Evolutionary conservation across 768 basidiomycete genomes (phyloP).

Genomic region (Clavaria fumosa): DNA sequence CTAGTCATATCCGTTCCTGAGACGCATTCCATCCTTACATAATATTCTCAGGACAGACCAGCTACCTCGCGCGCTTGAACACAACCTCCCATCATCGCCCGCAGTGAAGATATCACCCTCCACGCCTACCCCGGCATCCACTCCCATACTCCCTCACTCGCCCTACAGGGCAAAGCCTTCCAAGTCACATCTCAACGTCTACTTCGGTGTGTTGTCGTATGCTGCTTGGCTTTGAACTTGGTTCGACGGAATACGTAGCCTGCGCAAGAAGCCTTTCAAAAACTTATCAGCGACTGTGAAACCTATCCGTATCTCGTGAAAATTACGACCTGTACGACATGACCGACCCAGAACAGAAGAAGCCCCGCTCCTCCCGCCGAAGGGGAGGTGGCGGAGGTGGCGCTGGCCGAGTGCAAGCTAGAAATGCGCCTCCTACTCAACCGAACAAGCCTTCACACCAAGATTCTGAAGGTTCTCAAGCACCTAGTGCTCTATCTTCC

Average conservation of each 20-base stretch:
- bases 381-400: slow-evolving; percentile 27
- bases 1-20: slow-evolving; percentile 5
- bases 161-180: slow-evolving; percentile 82
- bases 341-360: slow-evolving; percentile 57
- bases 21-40: too few relatives aligned
- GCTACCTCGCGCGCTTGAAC: too few relatives aligned
- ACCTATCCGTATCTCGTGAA: slow-evolving; percentile 27
- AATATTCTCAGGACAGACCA: too few relatives aligned
- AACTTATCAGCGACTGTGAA: slow-evolving; percentile 34
- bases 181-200: slow-evolving; percentile 30
- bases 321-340: slow-evolving; percentile 43
- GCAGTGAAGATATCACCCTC: slow-evolving; percentile 6
- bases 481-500: slow-evolving; percentile 71
- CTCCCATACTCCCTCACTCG: slow-evolving; percentile 49
- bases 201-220: slow-evolving; percentile 28
- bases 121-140: slow-evolving; percentile 23
- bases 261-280: slow-evolving; percentile 16
- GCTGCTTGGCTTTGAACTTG: too few relatives aligned
- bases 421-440: too few relatives aligned
- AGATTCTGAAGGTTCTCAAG: too few relatives aligned
- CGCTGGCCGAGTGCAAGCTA: too few relatives aligned
- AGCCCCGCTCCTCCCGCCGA: slow-evolving; percentile 32
- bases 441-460: slow-evolving; percentile 30
- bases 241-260: too few relatives aligned
- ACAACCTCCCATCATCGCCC: slow-evolving; percentile 24